Percentiles rank a stretch among this genome's conserved stretches.
Conservation (phyloP, 2,329 filamentous ascomycete genomes). For the Cladosporium sp. region DNA sequence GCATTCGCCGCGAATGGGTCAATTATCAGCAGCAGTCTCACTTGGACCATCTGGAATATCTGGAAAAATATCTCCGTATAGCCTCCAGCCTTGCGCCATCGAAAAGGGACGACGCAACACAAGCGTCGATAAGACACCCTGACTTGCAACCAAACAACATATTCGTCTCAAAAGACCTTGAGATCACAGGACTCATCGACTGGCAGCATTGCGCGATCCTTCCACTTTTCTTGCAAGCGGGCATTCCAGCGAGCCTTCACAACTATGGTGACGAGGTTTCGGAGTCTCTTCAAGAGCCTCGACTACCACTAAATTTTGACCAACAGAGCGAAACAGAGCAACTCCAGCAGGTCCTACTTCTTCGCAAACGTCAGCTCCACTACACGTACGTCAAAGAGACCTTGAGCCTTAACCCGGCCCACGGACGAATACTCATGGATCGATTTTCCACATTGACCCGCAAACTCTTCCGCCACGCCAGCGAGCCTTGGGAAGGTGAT, state of each 20-base stretch:
- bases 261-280: conserved; percentile 29
- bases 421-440: conserved; percentile 14
- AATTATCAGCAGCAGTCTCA: conserved; percentile 16
- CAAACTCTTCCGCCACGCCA: conserved; percentile 17
- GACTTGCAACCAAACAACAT: conserved; percentile 29
- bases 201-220: conserved; percentile 36
- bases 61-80: conserved; percentile 27
- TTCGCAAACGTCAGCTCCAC: conserved; percentile 21
- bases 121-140: conserved; percentile 26
- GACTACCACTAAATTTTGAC: neutral
- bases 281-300: neutral
- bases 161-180: conserved; percentile 24
- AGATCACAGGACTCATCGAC: conserved; percentile 36
- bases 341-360: conserved; percentile 14
- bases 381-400: conserved; percentile 23
- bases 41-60: conserved; percentile 21
- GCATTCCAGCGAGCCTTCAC: conserved; percentile 35
- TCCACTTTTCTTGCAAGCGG: conserved; percentile 32
- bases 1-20: conserved; percentile 26
- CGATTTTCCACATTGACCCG: neutral
- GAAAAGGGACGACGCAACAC: neutral
- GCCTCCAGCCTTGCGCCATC: conserved; percentile 16
- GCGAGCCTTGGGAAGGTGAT: conserved; percentile 24
- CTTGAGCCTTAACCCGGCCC: conserved; percentile 9
- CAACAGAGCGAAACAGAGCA: conserved; percentile 14